Conservation (phyloP, 2,329 filamentous ascomycete genomes). For the Sphaerulina vaccinii region DNA sequence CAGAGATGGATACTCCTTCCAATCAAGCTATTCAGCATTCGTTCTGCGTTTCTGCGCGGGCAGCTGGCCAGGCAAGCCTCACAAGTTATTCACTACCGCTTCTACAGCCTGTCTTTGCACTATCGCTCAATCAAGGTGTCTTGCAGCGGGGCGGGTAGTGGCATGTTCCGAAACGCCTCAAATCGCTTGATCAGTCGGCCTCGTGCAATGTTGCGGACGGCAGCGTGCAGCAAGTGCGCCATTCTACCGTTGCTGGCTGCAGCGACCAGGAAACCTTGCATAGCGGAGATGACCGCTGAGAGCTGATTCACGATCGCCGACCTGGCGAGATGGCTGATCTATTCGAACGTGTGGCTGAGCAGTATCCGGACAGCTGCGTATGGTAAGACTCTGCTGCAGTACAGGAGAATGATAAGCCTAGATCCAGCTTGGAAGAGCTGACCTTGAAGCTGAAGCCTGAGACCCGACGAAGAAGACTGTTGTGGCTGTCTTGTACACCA, state of each 20-base stretch:
- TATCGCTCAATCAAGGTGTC: constrained; percentile 10
- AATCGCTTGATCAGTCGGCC: not conserved
- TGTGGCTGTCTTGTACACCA: no score
- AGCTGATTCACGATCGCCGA: not conserved
- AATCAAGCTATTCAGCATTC: not conserved
- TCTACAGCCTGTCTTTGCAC: not conserved
- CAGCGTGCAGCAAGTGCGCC: constrained; percentile 7
- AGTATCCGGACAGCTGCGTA: not conserved
- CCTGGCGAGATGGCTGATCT: not conserved
- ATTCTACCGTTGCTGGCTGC: constrained; percentile 6
- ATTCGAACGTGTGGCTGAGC: not conserved
- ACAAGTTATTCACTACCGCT: not conserved
- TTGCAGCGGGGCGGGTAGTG: constrained; percentile 15
- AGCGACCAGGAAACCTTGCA: constrained; percentile 8
- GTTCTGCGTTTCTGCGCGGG: not conserved
- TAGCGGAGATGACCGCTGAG: constrained; percentile 7
- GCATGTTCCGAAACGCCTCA: constrained; percentile 15
- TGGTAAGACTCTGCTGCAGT: no score
- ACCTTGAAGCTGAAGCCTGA: no score
- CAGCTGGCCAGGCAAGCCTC: not conserved
- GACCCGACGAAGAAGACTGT: constrained; percentile 7
- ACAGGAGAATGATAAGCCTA: no score
- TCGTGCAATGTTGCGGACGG: constrained; percentile 9
- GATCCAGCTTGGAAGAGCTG: no score
- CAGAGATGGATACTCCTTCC: not conserved